Percentiles rank a stretch among this genome's conserved stretches.
phyloP scores from a whole-genome alignment of 129 eudicot species.

The Arctium minus region DNA sequence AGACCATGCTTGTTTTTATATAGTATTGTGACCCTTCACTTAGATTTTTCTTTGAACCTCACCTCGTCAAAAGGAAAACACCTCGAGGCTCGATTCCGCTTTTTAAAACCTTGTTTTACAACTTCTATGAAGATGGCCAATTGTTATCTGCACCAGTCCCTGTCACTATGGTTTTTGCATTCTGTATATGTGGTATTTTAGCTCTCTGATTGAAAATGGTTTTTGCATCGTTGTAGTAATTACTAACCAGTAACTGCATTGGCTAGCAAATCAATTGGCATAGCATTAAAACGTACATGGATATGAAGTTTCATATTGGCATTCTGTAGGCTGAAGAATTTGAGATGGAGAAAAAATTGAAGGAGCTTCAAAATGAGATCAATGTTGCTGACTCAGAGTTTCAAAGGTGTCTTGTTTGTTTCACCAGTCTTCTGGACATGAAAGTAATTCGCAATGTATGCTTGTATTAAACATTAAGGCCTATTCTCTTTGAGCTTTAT shows the following conservation, averaged over 20 bases:
- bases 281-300: not conserved
- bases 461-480: conserved; percentile 11
- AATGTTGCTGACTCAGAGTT: conserved; percentile 39
- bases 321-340: conserved; percentile 71
- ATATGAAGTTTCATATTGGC: not conserved
- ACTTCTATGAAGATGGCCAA: not conserved
- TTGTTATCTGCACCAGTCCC: not conserved
- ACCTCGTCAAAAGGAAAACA: no score
- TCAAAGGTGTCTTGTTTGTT: conserved; percentile 45
- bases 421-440: not conserved
- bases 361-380: conserved; percentile 62
- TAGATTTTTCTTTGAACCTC: not conserved
- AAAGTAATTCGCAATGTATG: not conserved
- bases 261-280: not conserved
- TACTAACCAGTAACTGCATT: not conserved
- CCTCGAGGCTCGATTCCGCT: no score
- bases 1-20: not conserved
- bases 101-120: not conserved
- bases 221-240: not conserved
- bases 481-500: conserved; percentile 23
- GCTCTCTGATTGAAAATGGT: not conserved
- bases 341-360: conserved; percentile 66
- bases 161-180: not conserved
- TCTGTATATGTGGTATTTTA: not conserved
- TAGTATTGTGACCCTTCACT: not conserved